phyloP scores from a whole-genome alignment of 2,329 filamentous ascomycete species.

The Xylariaceae sp. region DNA sequence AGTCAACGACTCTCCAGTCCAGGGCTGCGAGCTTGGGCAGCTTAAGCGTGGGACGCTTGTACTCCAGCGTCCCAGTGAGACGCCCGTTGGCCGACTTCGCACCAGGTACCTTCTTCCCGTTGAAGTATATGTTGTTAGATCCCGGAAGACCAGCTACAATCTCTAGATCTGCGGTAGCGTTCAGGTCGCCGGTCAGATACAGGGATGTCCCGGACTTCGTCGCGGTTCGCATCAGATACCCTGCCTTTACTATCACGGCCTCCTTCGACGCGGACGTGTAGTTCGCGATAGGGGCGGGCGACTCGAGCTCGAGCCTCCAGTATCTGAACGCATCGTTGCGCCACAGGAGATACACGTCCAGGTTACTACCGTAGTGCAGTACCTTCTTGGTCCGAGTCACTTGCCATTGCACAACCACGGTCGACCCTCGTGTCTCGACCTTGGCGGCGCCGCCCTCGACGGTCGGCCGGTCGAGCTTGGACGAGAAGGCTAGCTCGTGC shows the following conservation, averaged over 20 bases:
- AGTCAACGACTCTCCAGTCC: constrained; percentile 65
- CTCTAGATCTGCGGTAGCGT: constrained; percentile 61
- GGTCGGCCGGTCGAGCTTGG: constrained; percentile 9
- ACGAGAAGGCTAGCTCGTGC: constrained; percentile 55
- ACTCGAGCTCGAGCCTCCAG: constrained; percentile 56
- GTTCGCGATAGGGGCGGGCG: constrained; percentile 33
- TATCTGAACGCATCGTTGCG: constrained; percentile 64
- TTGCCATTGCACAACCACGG: constrained; percentile 39
- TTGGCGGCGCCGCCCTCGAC: constrained; percentile 12
- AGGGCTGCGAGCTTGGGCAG: constrained; percentile 55
- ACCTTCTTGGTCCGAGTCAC: constrained; percentile 49
- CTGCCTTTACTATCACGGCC: constrained; percentile 55
- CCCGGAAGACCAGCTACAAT: constrained; percentile 56
- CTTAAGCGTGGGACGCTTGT: constrained; percentile 30
- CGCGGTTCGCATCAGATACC: constrained; percentile 60
- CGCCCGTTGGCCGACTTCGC: constrained; percentile 35
- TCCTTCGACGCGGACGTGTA: constrained; percentile 25
- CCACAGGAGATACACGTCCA: constrained; percentile 53
- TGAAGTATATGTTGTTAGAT: constrained; percentile 49
- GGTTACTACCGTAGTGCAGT: constrained; percentile 42
- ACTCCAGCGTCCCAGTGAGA: constrained; percentile 15
- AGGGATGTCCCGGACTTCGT: constrained; percentile 51
- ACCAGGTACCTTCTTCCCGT: constrained; percentile 42
- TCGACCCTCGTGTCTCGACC: constrained; percentile 6
- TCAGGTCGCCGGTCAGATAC: constrained; percentile 64